A percentile compares a stretch with the other conserved stretches of the same genome.
Evolutionary conservation across 2,329 filamentous ascomycete species (phyloP).

Genomic region (Aspergillus tubingensis): DNA sequence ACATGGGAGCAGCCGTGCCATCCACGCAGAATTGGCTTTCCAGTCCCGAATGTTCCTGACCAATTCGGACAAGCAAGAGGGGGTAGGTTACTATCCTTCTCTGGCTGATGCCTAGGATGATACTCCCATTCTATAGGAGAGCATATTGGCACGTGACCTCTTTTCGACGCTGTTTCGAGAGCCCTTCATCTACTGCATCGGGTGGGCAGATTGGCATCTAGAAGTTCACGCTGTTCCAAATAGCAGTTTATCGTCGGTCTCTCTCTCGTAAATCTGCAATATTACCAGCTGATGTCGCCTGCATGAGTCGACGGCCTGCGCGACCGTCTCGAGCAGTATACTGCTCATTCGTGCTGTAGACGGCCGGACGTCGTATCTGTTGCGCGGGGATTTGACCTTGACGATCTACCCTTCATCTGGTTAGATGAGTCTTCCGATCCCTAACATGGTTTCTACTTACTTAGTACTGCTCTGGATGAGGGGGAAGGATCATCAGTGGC

Average conservation of each 20-base stretch:
- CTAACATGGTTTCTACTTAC: neutral
- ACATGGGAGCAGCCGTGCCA: too few species aligned
- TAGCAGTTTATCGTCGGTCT: constrained; percentile 32
- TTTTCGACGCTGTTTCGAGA: too few species aligned
- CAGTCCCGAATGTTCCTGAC: too few species aligned
- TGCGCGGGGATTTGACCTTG: neutral
- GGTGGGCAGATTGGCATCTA: constrained; percentile 41
- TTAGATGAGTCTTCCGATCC: constrained; percentile 2
- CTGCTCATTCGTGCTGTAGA: constrained; percentile 44
- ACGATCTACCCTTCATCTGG: constrained; percentile 9
- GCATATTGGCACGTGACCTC: too few species aligned
- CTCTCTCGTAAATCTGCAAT: constrained; percentile 42
- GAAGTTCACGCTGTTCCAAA: constrained; percentile 36
- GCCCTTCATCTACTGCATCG: constrained; percentile 33
- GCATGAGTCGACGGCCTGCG: constrained; percentile 41
- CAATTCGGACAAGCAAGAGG: too few species aligned
- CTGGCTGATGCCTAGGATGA: too few species aligned
- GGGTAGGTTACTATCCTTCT: too few species aligned
- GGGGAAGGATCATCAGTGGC: too few species aligned
- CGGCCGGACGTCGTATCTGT: constrained; percentile 8
- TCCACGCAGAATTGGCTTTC: too few species aligned
- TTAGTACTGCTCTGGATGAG: too few species aligned
- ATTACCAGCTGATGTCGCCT: constrained; percentile 46
- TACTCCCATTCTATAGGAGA: too few species aligned
- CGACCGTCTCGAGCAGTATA: constrained; percentile 35